These are phyloP conservation scores for Trichophyton schoenleinii DNA, from an alignment of 2,329 filamentous ascomycete genomes.

Conservation along the genomic window DNA sequence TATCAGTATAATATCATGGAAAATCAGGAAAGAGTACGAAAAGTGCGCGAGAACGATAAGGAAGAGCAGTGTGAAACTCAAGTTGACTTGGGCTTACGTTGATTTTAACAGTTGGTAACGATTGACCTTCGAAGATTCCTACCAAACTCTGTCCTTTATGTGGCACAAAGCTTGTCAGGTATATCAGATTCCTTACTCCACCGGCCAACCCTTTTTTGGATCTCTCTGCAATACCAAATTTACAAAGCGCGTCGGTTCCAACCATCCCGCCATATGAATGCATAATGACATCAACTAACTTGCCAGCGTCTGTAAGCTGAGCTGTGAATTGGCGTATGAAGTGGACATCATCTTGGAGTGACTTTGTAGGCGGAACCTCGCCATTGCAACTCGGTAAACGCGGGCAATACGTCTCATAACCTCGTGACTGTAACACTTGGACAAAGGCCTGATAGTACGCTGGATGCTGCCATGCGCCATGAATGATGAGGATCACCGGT, in stretches of 20 bases:
- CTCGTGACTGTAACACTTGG: slow-evolving; percentile 20
- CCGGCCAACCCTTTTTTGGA: slow-evolving; percentile 20
- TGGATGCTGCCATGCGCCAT: slow-evolving; percentile 29
- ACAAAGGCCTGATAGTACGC: slow-evolving; percentile 18
- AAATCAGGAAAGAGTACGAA: not conserved
- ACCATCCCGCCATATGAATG: slow-evolving; percentile 29
- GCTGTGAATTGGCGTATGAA: slow-evolving; percentile 18
- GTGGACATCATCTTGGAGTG: slow-evolving; percentile 19
- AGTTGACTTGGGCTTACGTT: not conserved
- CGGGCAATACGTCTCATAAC: slow-evolving; percentile 17
- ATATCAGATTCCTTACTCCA: slow-evolving; percentile 22
- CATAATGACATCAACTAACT: slow-evolving; percentile 24
- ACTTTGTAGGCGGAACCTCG: slow-evolving; percentile 6
- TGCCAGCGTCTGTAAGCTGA: slow-evolving; percentile 20
- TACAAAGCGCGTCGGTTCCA: slow-evolving; percentile 19
- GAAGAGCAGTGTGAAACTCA: not conserved
- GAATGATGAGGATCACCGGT: slow-evolving; percentile 26
- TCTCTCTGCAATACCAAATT: slow-evolving; percentile 18
- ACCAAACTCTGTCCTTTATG: slow-evolving; percentile 5
- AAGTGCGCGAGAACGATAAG: not conserved
- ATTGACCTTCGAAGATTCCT: slow-evolving; percentile 4
- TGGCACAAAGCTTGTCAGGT: slow-evolving; percentile 14
- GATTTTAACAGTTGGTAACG: slow-evolving; percentile 3
- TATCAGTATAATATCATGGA: not conserved
- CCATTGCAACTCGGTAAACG: slow-evolving; percentile 10